Evolutionary conservation across 257 asterid genomes (phyloP), one percentile per base, ranked within the genome.

Genomic region (Gentiana dahurica): DNA sequence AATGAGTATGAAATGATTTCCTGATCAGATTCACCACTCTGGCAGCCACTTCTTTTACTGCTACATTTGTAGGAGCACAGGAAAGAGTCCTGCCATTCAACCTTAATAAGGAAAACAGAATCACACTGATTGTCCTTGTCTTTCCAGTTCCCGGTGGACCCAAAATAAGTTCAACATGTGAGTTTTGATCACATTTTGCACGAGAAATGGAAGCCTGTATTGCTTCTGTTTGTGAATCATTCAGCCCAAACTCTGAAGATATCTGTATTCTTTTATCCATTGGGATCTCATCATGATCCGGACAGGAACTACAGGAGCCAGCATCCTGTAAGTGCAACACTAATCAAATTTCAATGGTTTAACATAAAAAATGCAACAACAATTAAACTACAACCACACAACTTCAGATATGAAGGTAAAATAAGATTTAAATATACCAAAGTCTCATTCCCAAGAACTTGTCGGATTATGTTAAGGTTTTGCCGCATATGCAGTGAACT

Each of bases 121-220:
- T 39, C 39, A 54, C 51, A 59, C 84, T 77, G 2, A 77, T 3
- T 2, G 80, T 78, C 37, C 56, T 68, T 0, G 86, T 83, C 61
- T 83, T 83, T 36, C 88, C 93, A 1, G 88, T 84, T 45, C 94
- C 86, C 1, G 89, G 89, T 24, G 94, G 84, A 5, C 94, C 94
- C 86, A 86, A 68, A 43, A 68, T 64, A 35, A 73, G 78, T 52
- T 65, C 55, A 9, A 68, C 67, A 49, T 4, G 15, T 3, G 70
- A 51, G 45, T 51, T 48, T 12, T 67, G 73, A 48, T 54, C 62
- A 56, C 77, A 72, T 54, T 39, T 57, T 8, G 47, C 51, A 51
- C 49, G 51, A 34, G 3, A 45, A 35, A 72, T 49, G 36, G 70
- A 49, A 12, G 48, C 13, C 57, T 35, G 6, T 5, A 66, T 55